Conservation (phyloP, 192 early-diverging fungal species). For the Entomortierella lignicola region DNA sequence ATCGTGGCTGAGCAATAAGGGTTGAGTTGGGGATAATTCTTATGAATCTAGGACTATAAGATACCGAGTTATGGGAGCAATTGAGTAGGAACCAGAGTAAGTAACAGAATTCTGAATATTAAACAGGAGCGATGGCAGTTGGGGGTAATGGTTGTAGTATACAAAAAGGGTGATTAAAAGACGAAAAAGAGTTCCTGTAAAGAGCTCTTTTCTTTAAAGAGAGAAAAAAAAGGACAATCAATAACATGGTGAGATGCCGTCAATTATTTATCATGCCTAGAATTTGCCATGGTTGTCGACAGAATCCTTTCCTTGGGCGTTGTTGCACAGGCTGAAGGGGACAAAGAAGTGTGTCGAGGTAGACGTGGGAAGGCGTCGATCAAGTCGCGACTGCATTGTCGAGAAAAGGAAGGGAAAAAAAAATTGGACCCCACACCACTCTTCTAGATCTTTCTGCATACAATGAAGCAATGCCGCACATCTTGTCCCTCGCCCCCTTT, state of each 20-base stretch:
- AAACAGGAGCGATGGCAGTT: neutral
- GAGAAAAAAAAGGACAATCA: neutral
- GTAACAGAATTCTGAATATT: neutral
- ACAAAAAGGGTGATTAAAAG: neutral
- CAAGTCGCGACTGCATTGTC: too few species aligned
- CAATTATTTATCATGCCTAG: neutral
- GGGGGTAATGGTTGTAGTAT: neutral
- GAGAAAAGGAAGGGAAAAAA: neutral
- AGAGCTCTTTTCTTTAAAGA: too few species aligned
- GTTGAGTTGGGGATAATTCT: too few species aligned
- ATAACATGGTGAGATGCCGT: neutral
- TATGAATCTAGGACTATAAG: neutral
- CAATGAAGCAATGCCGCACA: too few species aligned
- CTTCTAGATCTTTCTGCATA: too few species aligned
- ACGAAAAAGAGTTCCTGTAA: neutral
- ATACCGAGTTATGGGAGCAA: neutral
- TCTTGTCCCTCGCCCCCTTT: neutral
- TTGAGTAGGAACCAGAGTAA: neutral
- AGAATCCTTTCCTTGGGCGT: neutral
- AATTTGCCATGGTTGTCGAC: neutral
- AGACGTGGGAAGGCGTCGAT: neutral
- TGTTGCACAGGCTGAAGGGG: neutral
- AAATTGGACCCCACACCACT: neutral
- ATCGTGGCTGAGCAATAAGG: too few species aligned
- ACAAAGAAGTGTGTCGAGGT: slow-evolving; percentile 1